Evolutionary conservation across 225 moss, liverwort and hornwort genomes (phyloP).

Genomic region (Sphagnum contortum): DNA sequence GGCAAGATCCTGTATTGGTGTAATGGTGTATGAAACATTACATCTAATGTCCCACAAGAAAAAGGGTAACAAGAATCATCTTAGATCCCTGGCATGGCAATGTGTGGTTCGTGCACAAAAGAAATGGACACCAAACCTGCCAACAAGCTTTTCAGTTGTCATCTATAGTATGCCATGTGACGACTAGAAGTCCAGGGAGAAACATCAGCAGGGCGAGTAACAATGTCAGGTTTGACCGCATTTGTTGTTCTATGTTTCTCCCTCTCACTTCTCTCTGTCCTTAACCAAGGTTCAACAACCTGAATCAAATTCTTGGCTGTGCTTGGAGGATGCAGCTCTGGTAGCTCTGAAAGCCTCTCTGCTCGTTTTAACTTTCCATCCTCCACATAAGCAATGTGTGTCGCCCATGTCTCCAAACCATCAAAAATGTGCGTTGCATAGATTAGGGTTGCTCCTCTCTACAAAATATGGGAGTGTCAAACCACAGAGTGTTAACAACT

Average conservation of each 20-base stretch:
- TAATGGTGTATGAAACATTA: too few relatives aligned
- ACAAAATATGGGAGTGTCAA: not conserved
- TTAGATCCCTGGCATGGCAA: too few relatives aligned
- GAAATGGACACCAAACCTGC: too few relatives aligned
- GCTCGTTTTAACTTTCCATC: slow-evolving; percentile 79
- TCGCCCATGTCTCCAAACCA: slow-evolving; percentile 90
- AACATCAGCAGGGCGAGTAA: slow-evolving; percentile 55
- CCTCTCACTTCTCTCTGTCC: slow-evolving; percentile 70
- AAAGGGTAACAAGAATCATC: too few relatives aligned
- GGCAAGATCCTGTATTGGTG: too few relatives aligned
- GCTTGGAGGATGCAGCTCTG: slow-evolving; percentile 48
- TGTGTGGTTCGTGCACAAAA: too few relatives aligned
- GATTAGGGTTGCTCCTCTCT: slow-evolving; percentile 77
- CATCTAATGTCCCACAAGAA: too few relatives aligned
- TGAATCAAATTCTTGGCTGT: slow-evolving; percentile 62
- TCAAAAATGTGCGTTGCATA: slow-evolving; percentile 99
- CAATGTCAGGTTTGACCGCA: slow-evolving; percentile 31
- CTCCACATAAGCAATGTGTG: slow-evolving; percentile 88
- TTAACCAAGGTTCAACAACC: slow-evolving; percentile 96
- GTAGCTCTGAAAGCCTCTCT: slow-evolving; percentile 54
- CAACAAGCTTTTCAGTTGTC: slow-evolving; percentile 1
- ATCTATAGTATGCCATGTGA: slow-evolving; percentile 97
- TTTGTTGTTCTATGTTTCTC: slow-evolving; percentile 35
- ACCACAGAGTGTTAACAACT: too few relatives aligned
- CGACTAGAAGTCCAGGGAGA: slow-evolving; percentile 92